These are phyloP conservation scores for Hanseniaspora pseudoguilliermondii DNA, from an alignment of 805 yeast species.

Conservation along the genomic window DNA sequence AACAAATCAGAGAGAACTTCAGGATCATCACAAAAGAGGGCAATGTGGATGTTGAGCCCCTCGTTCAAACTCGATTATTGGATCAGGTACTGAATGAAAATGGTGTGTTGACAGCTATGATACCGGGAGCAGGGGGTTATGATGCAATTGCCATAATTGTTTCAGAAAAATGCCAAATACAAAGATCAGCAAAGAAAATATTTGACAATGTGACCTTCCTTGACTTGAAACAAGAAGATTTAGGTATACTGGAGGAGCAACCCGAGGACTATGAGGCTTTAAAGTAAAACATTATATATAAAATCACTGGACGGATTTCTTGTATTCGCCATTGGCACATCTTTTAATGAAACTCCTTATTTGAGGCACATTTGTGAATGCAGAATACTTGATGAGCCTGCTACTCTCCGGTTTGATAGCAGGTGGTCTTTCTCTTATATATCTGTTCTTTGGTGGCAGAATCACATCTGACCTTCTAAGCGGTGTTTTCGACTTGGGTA, in stretches of 20 bases:
- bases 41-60: constrained; percentile 84
- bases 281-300: constrained; percentile 7
- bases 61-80: constrained; percentile 54
- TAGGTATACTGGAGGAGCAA: constrained; percentile 44
- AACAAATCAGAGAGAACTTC: constrained; percentile 43
- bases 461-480: constrained; percentile 28
- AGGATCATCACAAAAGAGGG: constrained; percentile 49
- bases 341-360: constrained; percentile 18
- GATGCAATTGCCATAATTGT: constrained; percentile 79
- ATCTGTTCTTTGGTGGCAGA: constrained; percentile 23
- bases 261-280: constrained; percentile 22
- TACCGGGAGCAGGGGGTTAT: constrained; percentile 97
- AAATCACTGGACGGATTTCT: constrained; percentile 11
- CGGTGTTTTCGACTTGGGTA: constrained; percentile 23
- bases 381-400: constrained; percentile 21
- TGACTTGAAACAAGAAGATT: constrained; percentile 47
- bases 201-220: constrained; percentile 53
- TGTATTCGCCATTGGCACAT: constrained; percentile 7
- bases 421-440: constrained; percentile 26
- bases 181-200: constrained; percentile 17
- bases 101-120: constrained; percentile 91
- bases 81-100: constrained; percentile 42
- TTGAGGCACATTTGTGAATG: constrained; percentile 21
- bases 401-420: constrained; percentile 24
- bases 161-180: constrained; percentile 32